Percentiles rank a stretch among this genome's conserved stretches.
Conservation (phyloP, 495 filamentous ascomycete genomes). For the Cetradonia linearis region DNA sequence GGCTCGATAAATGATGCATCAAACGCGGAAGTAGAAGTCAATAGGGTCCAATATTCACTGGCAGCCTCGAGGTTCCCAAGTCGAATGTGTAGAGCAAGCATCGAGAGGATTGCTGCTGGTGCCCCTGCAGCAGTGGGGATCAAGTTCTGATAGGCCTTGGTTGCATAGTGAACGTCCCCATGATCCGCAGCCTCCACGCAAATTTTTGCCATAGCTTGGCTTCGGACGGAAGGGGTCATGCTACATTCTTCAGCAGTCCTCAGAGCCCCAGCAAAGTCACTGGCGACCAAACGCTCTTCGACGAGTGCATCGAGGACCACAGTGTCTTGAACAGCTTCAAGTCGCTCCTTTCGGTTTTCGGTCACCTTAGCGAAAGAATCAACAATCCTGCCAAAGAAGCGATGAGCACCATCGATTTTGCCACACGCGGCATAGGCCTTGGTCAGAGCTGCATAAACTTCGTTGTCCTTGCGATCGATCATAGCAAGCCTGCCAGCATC, state of each 20-base stretch:
- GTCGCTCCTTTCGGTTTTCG: slow-evolving; percentile 39
- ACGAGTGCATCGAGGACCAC: slow-evolving; percentile 67
- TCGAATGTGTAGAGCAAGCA: slow-evolving; percentile 77
- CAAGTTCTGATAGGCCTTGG: slow-evolving; percentile 52
- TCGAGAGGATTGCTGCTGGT: slow-evolving; percentile 61
- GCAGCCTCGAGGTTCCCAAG: slow-evolving; percentile 65
- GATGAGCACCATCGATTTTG: slow-evolving; percentile 63
- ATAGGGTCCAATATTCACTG: slow-evolving; percentile 61
- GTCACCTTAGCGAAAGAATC: slow-evolving; percentile 48
- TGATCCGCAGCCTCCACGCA: slow-evolving; percentile 68
- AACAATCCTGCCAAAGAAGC: slow-evolving; percentile 73
- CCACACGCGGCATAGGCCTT: slow-evolving; percentile 74
- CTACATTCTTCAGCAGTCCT: slow-evolving; percentile 46
- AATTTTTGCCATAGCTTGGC: slow-evolving; percentile 47
- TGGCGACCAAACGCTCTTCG: slow-evolving; percentile 52
- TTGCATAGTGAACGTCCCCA: slow-evolving; percentile 59
- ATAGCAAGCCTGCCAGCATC: slow-evolving; percentile 64
- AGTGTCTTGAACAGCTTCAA: slow-evolving; percentile 52
- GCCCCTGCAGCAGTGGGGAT: slow-evolving; percentile 40
- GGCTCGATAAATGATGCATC: slow-evolving; percentile 69
- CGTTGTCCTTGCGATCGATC: slow-evolving; percentile 63
- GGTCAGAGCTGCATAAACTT: slow-evolving; percentile 81
- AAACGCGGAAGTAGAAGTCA: slow-evolving; percentile 40
- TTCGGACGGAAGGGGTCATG: slow-evolving; percentile 38
- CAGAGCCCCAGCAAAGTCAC: slow-evolving; percentile 57